phyloP scores from a whole-genome alignment of 345 rosid species.

The Limnanthes douglasii region DNA sequence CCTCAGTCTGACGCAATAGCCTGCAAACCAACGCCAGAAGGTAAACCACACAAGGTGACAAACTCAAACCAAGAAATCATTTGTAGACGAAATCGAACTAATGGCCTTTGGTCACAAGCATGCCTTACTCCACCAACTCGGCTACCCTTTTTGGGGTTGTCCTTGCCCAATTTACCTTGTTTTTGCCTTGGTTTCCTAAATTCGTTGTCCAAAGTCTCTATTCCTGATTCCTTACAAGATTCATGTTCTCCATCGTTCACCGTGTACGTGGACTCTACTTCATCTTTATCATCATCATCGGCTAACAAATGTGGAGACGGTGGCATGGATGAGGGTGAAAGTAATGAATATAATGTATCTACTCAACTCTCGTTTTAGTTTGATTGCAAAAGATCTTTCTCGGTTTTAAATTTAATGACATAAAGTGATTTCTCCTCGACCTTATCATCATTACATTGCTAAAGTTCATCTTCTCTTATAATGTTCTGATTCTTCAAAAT shows the following conservation, averaged over 20 bases:
- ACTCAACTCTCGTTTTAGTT: conserved; percentile 25
- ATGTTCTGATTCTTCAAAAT: conserved; percentile 19
- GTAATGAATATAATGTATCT: conserved; percentile 11
- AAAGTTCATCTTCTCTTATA: conserved; percentile 10
- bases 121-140: too few species aligned
- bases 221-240: conserved; percentile 5
- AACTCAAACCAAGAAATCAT: too few species aligned
- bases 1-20: too few species aligned
- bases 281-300: conserved; percentile 32
- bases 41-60: too few species aligned
- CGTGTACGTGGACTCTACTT: too few species aligned
- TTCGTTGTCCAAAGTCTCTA: too few species aligned
- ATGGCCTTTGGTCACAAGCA: too few species aligned
- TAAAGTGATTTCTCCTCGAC: conserved; percentile 51
- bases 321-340: conserved; percentile 12
- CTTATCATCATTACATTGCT: conserved; percentile 12
- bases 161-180: conserved; percentile 12
- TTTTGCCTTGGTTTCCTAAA: conserved; percentile 9
- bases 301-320: conserved; percentile 11
- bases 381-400: conserved; percentile 24
- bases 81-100: too few species aligned
- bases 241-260: conserved; percentile 10
- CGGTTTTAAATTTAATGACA: conserved; percentile 44
- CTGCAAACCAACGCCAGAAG: too few species aligned
- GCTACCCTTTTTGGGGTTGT: too few species aligned